Base-by-base conservation (phyloP, 345 rosid genomes). In the Linum usitatissimum region DNA sequence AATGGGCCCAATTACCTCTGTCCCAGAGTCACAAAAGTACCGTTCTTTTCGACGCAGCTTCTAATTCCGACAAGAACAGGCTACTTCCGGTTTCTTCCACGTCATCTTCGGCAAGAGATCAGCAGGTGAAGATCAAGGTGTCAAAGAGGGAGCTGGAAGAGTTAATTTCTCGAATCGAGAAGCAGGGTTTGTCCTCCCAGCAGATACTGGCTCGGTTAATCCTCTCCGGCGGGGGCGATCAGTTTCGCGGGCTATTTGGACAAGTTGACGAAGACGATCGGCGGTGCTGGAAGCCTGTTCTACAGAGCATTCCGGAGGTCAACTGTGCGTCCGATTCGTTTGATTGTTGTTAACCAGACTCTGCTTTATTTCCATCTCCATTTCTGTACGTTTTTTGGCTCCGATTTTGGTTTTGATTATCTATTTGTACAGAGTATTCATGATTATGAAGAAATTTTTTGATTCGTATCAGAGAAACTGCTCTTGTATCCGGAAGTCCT, bases 301-400 rank as follows among this genome's bases (percentile, higher is more conserved):
- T 90, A 9, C 84, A 81, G 53, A 85, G 83, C 31, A 86, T 90
- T 71, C 96, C 95, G n/a, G 97, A 90, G 77, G 75, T 71, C 55
- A 70, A 80, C 31, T 77, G 59, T 30, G 9, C 38, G 3, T 45
- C 51, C 10, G 51, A 10, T 10, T 45, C 51, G 14, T 15, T 15
- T 15, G 51, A 45, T 45, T 45, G n/a, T 55, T 18, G n/a, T 18
- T 55, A 9, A 18, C 19, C 12, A 9, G 12, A 23, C 6, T 55
- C 30, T 19, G 59, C 6, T 55, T 55, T 18, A 18, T 55, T 2
- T 55, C 18, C 30, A 5, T 55, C 6, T 12, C 8, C 38, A 34
- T 34, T 34, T 7, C 38, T 7, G 8, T 34, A 4, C 8, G 38
- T 34, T 1, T 34, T 31, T 34, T 34, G 5, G 38, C 28, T 23